phyloP scores from a whole-genome alignment of 164 flowering plant genomes.

The Macadamia integrifolia region DNA sequence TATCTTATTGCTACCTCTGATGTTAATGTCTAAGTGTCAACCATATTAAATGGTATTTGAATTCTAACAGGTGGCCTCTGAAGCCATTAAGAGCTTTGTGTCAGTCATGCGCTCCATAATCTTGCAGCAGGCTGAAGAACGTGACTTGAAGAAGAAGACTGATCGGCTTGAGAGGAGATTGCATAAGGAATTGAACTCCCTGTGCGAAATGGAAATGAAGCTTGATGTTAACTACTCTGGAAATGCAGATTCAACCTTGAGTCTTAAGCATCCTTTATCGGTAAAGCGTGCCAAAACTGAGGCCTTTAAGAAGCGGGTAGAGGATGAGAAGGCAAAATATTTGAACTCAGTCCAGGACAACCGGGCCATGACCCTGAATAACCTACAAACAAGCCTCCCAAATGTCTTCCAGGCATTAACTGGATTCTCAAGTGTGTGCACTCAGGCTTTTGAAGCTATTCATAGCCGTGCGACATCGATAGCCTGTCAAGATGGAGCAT shows the following conservation, averaged over 20 bases:
- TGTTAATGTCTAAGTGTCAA: neutral
- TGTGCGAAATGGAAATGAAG: conserved; percentile 58
- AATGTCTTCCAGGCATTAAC: conserved; percentile 59
- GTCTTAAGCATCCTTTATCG: conserved; percentile 51
- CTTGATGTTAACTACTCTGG: conserved; percentile 20
- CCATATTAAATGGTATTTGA: neutral
- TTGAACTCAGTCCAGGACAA: conserved; percentile 37
- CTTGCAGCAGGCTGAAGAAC: conserved; percentile 61
- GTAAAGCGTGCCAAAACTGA: conserved; percentile 50
- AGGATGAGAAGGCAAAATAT: conserved; percentile 56
- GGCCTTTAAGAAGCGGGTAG: conserved; percentile 43
- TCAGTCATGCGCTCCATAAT: conserved; percentile 51
- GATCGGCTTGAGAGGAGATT: conserved; percentile 52
- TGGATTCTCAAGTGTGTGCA: conserved; percentile 48
- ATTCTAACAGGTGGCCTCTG: conserved; percentile 51
- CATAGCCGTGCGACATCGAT: conserved; percentile 12
- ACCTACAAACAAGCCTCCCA: conserved; percentile 64
- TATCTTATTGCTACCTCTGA: too few species aligned
- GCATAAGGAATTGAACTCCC: conserved; percentile 36
- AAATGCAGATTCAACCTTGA: conserved; percentile 21
- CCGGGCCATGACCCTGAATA: conserved; percentile 51
- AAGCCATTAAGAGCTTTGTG: conserved; percentile 61
- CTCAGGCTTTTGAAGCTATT: conserved; percentile 45
- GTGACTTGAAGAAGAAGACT: conserved; percentile 33
- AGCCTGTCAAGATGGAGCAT: neutral